Conservation (phyloP, 192 early-diverging fungal species). For the Chytriomyces sp. region DNA sequence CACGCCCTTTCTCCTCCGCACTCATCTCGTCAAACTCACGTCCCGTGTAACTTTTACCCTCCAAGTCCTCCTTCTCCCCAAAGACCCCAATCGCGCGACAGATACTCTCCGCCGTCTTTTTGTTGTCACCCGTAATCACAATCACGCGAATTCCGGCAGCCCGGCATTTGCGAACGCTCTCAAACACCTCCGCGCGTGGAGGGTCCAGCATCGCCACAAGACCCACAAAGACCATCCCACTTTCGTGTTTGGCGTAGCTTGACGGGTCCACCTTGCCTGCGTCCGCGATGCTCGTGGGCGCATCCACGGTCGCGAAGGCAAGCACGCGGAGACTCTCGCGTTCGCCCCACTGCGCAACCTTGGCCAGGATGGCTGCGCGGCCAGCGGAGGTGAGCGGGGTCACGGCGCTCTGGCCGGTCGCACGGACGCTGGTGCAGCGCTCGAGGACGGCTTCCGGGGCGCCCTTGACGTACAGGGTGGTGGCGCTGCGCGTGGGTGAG, state of each 20-base stretch:
- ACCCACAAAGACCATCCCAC: conserved; percentile 91
- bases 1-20: conserved; percentile 68
- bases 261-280: conserved; percentile 52
- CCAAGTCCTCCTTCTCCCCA: conserved; percentile 61
- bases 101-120: conserved; percentile 95
- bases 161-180: conserved; percentile 82
- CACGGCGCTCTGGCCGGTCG: conserved; percentile 50
- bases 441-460: conserved; percentile 92
- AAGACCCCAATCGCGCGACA: conserved; percentile 96
- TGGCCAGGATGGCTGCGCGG: conserved; percentile 62
- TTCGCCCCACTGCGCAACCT: conserved; percentile 66
- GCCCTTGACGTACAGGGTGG: conserved; percentile 85
- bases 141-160: conserved; percentile 97
- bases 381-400: conserved; percentile 69
- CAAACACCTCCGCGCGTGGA: conserved; percentile 87
- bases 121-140: conserved; percentile 98
- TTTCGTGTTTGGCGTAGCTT: conserved; percentile 63
- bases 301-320: conserved; percentile 84
- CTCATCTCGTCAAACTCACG: conserved; percentile 92
- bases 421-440: conserved; percentile 70
- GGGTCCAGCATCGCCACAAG: conserved; percentile 97
- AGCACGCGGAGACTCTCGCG: conserved; percentile 82
- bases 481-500: not conserved
- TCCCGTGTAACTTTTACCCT: conserved; percentile 80
- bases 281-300: conserved; percentile 64